Evolutionary conservation across 441 rosid genomes (phyloP).

Genomic region (Melastoma candidum): DNA sequence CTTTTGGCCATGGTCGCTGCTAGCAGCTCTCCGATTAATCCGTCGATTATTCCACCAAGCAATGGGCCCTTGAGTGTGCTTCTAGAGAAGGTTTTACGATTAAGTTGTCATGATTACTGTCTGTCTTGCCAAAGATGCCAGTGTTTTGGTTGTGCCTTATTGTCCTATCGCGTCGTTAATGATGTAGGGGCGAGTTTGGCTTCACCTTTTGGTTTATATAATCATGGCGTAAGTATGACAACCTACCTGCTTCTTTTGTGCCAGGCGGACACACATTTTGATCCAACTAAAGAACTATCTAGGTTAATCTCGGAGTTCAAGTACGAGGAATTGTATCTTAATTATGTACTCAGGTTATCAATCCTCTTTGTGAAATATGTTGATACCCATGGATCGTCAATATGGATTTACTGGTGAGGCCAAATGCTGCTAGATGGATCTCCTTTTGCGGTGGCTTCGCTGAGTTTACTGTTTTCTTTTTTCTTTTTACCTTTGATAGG

Average conservation of each 20-base stretch:
- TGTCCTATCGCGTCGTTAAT: no score
- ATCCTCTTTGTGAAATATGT: neutral
- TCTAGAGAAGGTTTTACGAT: slow-evolving; percentile 34
- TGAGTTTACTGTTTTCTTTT: no score
- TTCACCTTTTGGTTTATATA: neutral
- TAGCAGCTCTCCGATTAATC: slow-evolving; percentile 33
- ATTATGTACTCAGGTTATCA: slow-evolving; percentile 63
- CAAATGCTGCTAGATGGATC: neutral
- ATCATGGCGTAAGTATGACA: neutral
- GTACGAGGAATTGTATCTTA: slow-evolving; percentile 72
- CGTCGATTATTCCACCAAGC: slow-evolving; percentile 36
- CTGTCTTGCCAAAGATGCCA: neutral
- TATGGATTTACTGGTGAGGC: neutral
- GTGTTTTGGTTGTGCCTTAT: neutral
- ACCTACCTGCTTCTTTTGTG: neutral
- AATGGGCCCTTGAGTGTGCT: slow-evolving; percentile 38
- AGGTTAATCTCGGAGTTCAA: slow-evolving; percentile 50
- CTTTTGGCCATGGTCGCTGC: slow-evolving; percentile 41
- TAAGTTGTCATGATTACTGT: slow-evolving; percentile 10
- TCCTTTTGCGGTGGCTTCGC: neutral
- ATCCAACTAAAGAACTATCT: slow-evolving; percentile 61
- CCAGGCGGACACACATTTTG: slow-evolving; percentile 43
- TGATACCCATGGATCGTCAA: neutral
- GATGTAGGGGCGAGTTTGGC: no score
- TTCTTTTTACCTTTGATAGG: slow-evolving; percentile 21